Base-by-base conservation (phyloP, 768 basidiomycete genomes). In the Boletus reticuloceps region DNA sequence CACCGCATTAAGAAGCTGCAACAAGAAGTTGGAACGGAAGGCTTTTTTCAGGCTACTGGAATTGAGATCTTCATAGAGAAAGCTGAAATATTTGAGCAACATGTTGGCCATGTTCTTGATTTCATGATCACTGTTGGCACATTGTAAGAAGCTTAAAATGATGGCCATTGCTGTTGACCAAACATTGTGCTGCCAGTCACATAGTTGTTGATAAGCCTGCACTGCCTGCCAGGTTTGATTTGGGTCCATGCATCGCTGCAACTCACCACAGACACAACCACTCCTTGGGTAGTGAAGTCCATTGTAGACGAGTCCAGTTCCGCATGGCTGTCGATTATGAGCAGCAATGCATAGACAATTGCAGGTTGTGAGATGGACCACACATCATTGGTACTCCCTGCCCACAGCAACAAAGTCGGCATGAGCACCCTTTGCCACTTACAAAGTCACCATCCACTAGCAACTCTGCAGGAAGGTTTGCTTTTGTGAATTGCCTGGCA, bases 151-250 rank as follows among this genome's bases (percentile, higher is more conserved):
- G 5, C 12, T 44, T n/a, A 59, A 45, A 7, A 58, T 29, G 14
- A 58, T 31, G 1, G 37, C 25, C 5, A 55, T 42, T 8, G 58
- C 41, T 0, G 50, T 51, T 13, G 54, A 16, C 59, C 27, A 5
- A 27, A 27, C 27, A 27, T 27, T 27, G 27, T 27, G 27, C 27
- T 6, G 6, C 27, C 27, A 59, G 11, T 60, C 34, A 3, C 50
- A 59, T 6, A 60, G 4, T 14, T 8, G 5, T 52, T 54, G 57
- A 59, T 54, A n/a, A 0, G 48, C 58, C 52, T 51, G 27, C n/a
- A n/a, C n/a, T 25, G 25, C 3, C 25, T 25, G 25, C 6, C 25
- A 25, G 22, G 4, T 25, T 25, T 25, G 25, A 25, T 25, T 3
- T 5, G 6, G 22, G 22, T 25, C 22, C 22, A 25, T 4, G 4